phyloP scores from a whole-genome alignment of 2,329 filamentous ascomycete genomes.

The Fusarium caatingaense region DNA sequence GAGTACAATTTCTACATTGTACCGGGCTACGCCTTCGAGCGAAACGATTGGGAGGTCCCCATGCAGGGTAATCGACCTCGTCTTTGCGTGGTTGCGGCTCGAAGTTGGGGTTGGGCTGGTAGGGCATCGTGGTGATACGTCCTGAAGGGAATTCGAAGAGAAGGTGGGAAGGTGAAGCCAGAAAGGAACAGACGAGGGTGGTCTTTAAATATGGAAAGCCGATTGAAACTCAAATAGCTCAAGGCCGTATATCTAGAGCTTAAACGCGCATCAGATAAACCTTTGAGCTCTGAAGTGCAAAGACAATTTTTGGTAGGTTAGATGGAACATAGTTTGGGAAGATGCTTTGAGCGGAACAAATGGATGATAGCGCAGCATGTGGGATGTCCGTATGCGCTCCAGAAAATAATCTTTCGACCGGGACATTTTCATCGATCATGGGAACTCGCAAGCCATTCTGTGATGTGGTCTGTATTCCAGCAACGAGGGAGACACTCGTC shows the following conservation, averaged over 20 bases:
- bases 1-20: background rate
- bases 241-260: background rate
- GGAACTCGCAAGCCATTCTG: no score
- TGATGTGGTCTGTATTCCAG: no score
- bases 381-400: no score
- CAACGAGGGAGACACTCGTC: no score
- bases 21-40: background rate
- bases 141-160: no score
- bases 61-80: background rate
- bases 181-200: no score
- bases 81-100: background rate
- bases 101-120: background rate
- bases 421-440: no score
- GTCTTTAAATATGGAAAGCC: no score
- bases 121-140: background rate
- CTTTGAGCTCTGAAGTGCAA: no score
- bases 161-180: no score
- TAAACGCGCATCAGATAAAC: background rate
- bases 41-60: background rate
- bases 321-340: background rate
- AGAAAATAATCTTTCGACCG: no score
- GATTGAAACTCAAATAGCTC: fast-evolving
- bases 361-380: background rate
- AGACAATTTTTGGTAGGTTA: background rate
- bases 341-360: background rate